Percentiles rank a stretch among this genome's conserved stretches.
Evolutionary conservation across 1,139 yeast species (phyloP).

Genomic region (Taphrina communis): DNA sequence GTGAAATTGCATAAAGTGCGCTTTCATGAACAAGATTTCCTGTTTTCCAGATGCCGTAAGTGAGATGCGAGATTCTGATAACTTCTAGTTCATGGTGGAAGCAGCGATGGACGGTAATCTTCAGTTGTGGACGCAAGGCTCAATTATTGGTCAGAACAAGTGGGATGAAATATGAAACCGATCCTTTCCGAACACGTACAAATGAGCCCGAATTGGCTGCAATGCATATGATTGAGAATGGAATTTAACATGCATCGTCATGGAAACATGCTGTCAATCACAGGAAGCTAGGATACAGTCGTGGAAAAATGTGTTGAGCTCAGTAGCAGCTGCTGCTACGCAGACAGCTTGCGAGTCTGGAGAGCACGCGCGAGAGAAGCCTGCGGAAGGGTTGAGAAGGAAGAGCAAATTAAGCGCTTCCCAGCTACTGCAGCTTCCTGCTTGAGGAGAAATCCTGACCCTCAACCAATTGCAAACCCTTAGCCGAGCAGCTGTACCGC

Average conservation of each 20-base stretch:
- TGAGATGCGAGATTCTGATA: background rate
- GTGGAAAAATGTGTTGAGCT: no score
- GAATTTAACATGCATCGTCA: no score
- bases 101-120: background rate
- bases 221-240: no score
- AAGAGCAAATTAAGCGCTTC: background rate
- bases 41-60: background rate
- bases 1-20: background rate
- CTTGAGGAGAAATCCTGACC: constrained; percentile 12
- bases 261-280: no score
- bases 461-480: constrained; percentile 4
- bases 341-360: no score
- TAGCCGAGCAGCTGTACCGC: constrained; percentile 17
- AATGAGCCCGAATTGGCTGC: background rate
- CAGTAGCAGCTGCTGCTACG: no score
- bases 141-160: constrained; percentile 1
- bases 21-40: background rate
- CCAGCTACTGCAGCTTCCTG: background rate
- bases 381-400: constrained; percentile 2
- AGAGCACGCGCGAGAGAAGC: background rate
- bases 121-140: background rate
- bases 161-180: constrained; percentile 9
- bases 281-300: no score
- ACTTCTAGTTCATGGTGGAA: constrained; percentile 4
- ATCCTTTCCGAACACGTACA: background rate